Base-by-base conservation (phyloP, 2,329 filamentous ascomycete species). In the Verticillium tricorpus region DNA sequence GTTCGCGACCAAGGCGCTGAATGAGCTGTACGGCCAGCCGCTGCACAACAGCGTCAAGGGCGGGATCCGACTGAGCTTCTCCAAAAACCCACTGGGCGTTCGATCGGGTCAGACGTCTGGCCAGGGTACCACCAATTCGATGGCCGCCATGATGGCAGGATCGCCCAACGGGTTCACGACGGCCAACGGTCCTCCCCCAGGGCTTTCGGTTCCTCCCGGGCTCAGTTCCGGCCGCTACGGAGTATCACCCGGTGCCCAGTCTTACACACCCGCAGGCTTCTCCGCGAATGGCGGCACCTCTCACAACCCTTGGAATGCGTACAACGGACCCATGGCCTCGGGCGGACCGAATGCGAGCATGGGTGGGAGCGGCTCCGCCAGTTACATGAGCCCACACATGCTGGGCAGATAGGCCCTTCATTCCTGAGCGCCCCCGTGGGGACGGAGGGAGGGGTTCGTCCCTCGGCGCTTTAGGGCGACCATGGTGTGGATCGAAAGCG, bases 61-160 rank as follows among this genome's bases (percentile, higher is more conserved):
- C 7, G 95, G 95, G 37, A 97, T 99, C 69, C 89, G 95, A 28
- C 82, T 99, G 61, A 97, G 93, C 75, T 99, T 97, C 75, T 97
- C 94, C 34, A 98, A 98, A 80, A 98, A 98, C 69, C 95, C 95
- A 0, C 83, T 98, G 1, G 95, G 95, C 25, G 94, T 98, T 32
- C 89, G 95, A 56, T 92, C 91, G 1, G 88, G 87, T 31, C 92
- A 93, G 70, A 81, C 78, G n/a, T 71, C 80, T 9, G 77, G 76
- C 31, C 76, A 81, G 61, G 70, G 72, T 31, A 71, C 71, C 6
- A 68, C 73, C 5, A 80, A 80, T 45, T 84, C 84, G 35, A 85
- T 88, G 72, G 85, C 81, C 66, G 87, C 82, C 28, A 80, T 86
- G 65, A 84, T 86, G 69, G 22, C 50, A 28, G 50, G 50, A 28